Evolutionary conservation across 1,284 basidiomycete species (phyloP).

Genomic region (Cryptococcus wingfieldii): DNA sequence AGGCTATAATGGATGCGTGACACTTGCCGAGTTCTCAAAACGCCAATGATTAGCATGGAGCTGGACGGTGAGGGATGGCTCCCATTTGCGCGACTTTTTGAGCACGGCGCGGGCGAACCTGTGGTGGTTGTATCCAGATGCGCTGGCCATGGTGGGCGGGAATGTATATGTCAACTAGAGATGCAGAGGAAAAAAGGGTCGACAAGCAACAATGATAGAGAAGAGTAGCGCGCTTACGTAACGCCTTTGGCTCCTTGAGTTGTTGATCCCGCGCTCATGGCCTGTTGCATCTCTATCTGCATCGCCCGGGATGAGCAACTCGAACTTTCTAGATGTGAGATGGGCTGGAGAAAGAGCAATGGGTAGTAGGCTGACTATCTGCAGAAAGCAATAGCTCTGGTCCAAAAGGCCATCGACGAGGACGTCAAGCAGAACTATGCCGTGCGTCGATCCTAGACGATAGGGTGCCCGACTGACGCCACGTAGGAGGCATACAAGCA

Average conservation of each 20-base stretch:
- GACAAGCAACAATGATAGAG: not conserved
- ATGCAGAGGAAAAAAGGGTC: not conserved
- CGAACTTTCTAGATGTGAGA: constrained; percentile 55
- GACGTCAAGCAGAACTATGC: constrained; percentile 89
- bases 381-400: constrained; percentile 90
- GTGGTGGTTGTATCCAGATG: constrained; percentile 50
- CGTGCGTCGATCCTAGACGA: constrained; percentile 18
- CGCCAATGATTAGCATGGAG: constrained; percentile 44
- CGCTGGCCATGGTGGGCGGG: constrained; percentile 41
- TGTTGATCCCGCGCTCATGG: not conserved
- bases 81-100: constrained; percentile 49
- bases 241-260: not conserved
- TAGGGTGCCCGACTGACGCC: constrained; percentile 6
- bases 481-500: constrained; percentile 80
- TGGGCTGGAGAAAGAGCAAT: not conserved
- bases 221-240: not conserved
- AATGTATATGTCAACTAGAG: not conserved
- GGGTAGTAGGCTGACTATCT: constrained; percentile 5
- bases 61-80: constrained; percentile 47
- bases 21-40: constrained; percentile 46
- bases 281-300: not conserved
- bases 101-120: constrained; percentile 46
- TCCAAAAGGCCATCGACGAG: constrained; percentile 91
- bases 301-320: constrained; percentile 47
- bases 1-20: not conserved